Base-by-base conservation (phyloP, 2,329 filamentous ascomycete species). In the Aspergillus sp. region DNA sequence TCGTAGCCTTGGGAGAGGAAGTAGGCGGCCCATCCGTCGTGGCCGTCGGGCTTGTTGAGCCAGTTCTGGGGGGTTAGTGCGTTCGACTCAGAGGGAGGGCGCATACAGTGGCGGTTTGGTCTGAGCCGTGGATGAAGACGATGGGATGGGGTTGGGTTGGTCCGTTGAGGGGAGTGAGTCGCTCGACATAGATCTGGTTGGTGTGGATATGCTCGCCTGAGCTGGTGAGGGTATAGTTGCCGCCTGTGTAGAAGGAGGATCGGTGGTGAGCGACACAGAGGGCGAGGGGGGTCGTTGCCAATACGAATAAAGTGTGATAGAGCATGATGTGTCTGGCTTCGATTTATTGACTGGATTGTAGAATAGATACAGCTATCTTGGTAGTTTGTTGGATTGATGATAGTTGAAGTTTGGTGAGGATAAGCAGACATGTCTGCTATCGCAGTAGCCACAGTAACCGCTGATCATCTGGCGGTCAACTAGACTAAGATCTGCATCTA, bases 31-130 rank as follows among this genome's bases (percentile, higher is more conserved):
- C 77, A 81, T 40, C 78, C 78, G 51, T 64, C 54, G 5, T 72
- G 65, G 31, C 71, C 73, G 56, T 81, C 77, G 3, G 78, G 78
- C 31, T 75, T 81, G 53, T 77, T 78, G 25, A 77, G 62, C 69
- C 70, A 78, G 46, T 75, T 74, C 67, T 72, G 44, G 25, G 14
- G n/a, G 20, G 13, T n/a, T 19, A 23, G 40, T 23, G 38, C 7
- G 42, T 41, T 25, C 47, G 32, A 50, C 20, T 31, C 2, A 1
- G 19, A 29, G n/a, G 7, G 21, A 14, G 29, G 23, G 20, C 38
- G 34, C 51, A 16, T 58, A 71, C 68, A 4, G 67, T 68, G n/a
- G 64, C 67, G 14, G 68, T 67, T 51, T 70, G 67, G 14, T 55
- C 66, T 20, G 51, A 53, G 6, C 67, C 67, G 36, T 67, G 67